These are phyloP conservation scores for Acarospora socialis DNA, from an alignment of 2,329 filamentous ascomycete genomes.

Conservation along the genomic window DNA sequence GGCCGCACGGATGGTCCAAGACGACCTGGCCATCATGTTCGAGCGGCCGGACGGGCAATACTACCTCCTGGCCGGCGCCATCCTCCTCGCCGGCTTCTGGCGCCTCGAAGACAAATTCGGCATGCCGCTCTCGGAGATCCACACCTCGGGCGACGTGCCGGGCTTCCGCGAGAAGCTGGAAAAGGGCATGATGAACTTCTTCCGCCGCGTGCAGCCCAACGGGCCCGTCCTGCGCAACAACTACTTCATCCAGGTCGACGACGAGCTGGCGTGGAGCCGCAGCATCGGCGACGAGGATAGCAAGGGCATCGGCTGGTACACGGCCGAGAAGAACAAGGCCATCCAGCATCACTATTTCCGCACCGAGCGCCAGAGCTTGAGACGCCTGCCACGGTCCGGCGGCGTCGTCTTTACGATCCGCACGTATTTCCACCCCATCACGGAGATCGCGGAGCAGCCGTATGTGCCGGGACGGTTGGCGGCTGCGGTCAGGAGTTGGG, in stretches of 20 bases:
- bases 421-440: conserved; percentile 64
- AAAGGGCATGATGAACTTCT: conserved; percentile 70
- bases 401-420: conserved; percentile 61
- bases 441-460: conserved; percentile 51
- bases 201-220: conserved; percentile 54
- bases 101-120: conserved; percentile 65
- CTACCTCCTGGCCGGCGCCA: conserved; percentile 61
- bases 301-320: conserved; percentile 51
- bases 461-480: conserved; percentile 68
- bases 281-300: conserved; percentile 63
- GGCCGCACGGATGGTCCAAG: conserved; percentile 58
- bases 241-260: conserved; percentile 81
- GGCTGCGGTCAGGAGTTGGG: conserved; percentile 69
- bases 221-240: conserved; percentile 58
- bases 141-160: conserved; percentile 63
- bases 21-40: conserved; percentile 75
- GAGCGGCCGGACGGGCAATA: conserved; percentile 64
- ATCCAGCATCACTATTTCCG: conserved; percentile 64
- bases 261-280: conserved; percentile 57
- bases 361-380: conserved; percentile 57
- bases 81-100: conserved; percentile 74
- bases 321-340: conserved; percentile 58
- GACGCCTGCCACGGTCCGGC: conserved; percentile 44
- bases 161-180: conserved; percentile 58
- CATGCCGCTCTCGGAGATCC: conserved; percentile 66